phyloP scores from a whole-genome alignment of 2,329 filamentous ascomycete species.

The Fusarium armeniacum region DNA sequence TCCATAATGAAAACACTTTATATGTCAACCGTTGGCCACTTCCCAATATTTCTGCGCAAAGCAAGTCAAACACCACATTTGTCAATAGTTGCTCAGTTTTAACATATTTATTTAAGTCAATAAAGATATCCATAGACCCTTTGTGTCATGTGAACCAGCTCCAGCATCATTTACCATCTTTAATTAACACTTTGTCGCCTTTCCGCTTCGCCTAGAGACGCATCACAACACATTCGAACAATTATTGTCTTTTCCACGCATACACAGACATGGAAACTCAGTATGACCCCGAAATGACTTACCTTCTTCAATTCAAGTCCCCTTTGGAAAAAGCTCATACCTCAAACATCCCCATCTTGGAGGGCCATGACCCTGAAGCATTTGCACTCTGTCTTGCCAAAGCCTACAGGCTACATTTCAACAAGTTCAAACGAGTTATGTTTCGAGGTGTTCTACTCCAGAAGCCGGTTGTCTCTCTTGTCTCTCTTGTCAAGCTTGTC shows the following conservation, averaged over 20 bases:
- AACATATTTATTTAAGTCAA: no score
- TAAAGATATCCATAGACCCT: no score
- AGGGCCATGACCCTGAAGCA: background rate
- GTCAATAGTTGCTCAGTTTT: background rate
- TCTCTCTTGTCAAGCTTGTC: background rate
- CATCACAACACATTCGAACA: no score
- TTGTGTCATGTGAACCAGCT: no score
- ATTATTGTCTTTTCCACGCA: accelerated
- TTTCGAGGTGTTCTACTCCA: background rate
- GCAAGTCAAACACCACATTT: background rate
- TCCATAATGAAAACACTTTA: background rate
- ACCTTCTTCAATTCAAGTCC: background rate
- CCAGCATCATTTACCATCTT: no score
- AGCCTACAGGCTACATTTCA: background rate
- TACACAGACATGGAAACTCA: background rate
- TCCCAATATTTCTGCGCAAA: background rate
- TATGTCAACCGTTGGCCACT: background rate
- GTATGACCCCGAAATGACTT: background rate
- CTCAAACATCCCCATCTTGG: background rate
- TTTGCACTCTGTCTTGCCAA: background rate
- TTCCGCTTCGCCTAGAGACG: no score
- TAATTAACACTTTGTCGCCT: no score
- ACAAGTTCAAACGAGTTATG: background rate
- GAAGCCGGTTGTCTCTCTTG: background rate
- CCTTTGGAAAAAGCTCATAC: background rate